These are phyloP conservation scores for Phaeodactylum tricornutum DNA, from an alignment of 108 stramenopile genomes.

Conservation along the genomic window DNA sequence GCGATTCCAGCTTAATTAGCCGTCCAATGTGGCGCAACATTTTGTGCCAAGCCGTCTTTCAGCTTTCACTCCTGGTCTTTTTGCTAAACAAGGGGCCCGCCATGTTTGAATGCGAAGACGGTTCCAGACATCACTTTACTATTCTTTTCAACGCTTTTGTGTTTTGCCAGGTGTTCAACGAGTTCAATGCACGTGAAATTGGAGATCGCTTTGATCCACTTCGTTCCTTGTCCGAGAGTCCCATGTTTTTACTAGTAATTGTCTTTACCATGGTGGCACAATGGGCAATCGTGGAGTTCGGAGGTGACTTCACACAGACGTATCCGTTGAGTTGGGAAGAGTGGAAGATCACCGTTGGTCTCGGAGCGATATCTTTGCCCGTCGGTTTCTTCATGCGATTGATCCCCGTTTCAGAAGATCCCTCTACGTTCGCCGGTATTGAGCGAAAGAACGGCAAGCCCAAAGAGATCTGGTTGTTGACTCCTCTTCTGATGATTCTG, in stretches of 20 bases:
- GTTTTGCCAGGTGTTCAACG: conserved; percentile 88
- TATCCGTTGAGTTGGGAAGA: conserved; percentile 37
- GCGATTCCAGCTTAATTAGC: conserved; percentile 67
- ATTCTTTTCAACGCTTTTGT: conserved; percentile 94
- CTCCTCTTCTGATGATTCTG: conserved; percentile 19
- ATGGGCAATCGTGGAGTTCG: conserved; percentile 79
- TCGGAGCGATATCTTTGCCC: conserved; percentile 62
- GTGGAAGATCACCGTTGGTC: conserved; percentile 47
- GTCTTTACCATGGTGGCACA: conserved; percentile 73
- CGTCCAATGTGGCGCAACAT: conserved; percentile 84
- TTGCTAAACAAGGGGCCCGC: conserved; percentile 42
- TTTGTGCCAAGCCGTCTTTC: conserved; percentile 63
- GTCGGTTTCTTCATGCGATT: conserved; percentile 62
- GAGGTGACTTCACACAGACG: conserved; percentile 77
- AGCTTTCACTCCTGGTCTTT: conserved; percentile 53
- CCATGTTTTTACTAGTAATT: conserved; percentile 77
- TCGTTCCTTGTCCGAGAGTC: conserved; percentile 40
- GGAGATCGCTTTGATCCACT: conserved; percentile 56
- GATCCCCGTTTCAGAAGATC: conserved; percentile 56
- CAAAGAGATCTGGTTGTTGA: conserved; percentile 18
- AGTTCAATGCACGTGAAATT: conserved; percentile 87
- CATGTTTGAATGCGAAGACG: conserved; percentile 55
- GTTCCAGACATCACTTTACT: conserved; percentile 70
- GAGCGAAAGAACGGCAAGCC: conserved; percentile 10
- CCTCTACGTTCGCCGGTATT: conserved; percentile 49